Evolutionary conservation across 2,329 filamentous ascomycete genomes (phyloP).

Genomic region (Colletotrichum lupini): DNA sequence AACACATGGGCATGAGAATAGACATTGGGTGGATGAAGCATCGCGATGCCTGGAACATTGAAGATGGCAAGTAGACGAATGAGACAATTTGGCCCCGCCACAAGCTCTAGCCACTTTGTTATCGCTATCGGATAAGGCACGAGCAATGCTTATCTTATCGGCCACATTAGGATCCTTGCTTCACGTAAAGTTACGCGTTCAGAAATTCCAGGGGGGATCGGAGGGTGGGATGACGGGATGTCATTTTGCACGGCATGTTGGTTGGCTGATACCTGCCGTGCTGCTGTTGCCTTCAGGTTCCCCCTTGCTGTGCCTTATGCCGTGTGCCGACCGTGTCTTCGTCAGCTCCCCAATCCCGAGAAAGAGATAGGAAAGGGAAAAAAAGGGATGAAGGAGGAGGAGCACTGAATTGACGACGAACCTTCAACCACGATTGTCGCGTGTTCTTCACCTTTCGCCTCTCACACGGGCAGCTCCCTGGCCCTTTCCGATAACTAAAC

Average conservation of each 20-base stretch:
- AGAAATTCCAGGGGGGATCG: slow-evolving; percentile 6
- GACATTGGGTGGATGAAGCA: background rate
- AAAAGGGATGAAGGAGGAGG: slow-evolving; percentile 19
- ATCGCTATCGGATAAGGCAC: background rate
- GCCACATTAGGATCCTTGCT: slow-evolving; percentile 14
- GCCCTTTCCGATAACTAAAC: background rate
- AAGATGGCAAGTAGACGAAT: background rate
- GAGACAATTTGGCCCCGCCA: background rate
- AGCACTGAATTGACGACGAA: background rate
- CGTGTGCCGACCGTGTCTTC: slow-evolving; percentile 18
- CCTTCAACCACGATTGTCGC: background rate
- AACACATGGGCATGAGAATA: background rate
- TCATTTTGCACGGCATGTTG: slow-evolving; percentile 9
- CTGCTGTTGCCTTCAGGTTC: background rate
- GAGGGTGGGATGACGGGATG: slow-evolving; percentile 8
- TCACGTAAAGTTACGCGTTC: background rate
- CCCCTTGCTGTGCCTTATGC: background rate
- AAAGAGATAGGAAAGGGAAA: background rate
- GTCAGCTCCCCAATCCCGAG: slow-evolving; percentile 14
- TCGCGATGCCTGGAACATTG: background rate
- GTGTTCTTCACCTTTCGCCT: background rate
- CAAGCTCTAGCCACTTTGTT: background rate
- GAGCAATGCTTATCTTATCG: background rate
- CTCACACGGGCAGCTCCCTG: background rate
- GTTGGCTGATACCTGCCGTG: background rate